Percentiles rank a stretch among this genome's conserved stretches.
phyloP scores from a whole-genome alignment of 371 early-diverging fungal species.

The Paraphysoderma sedebokerense region DNA sequence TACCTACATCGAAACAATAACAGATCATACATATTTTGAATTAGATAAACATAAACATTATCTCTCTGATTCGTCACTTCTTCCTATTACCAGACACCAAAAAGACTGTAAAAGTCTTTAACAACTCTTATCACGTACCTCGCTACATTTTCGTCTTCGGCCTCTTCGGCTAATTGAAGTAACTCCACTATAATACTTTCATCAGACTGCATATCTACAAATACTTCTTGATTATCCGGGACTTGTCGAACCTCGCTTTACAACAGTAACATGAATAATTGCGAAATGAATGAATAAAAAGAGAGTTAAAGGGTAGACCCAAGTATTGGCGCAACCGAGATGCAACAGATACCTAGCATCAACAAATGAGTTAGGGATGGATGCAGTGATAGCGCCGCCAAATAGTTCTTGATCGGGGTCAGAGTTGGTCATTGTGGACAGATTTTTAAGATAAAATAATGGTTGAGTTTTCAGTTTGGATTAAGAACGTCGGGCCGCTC shows the following conservation, averaged over 20 bases:
- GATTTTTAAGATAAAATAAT: no score
- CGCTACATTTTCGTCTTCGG: conserved; percentile 27
- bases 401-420: conserved; percentile 22
- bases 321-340: background rate
- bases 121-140: no score
- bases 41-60: background rate
- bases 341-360: conserved; percentile 37
- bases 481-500: no score
- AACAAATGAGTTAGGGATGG: conserved; percentile 30
- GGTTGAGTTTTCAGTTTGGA: no score
- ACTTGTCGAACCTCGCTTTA: conserved; percentile 55
- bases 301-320: background rate
- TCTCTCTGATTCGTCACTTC: background rate
- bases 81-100: background rate
- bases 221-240: conserved; percentile 85
- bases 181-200: conserved; percentile 72
- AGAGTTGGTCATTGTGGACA: no score
- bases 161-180: conserved; percentile 39
- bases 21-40: background rate
- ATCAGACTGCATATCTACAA: conserved; percentile 46
- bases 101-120: no score
- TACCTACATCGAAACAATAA: conserved; percentile 18
- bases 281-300: conserved; percentile 1
- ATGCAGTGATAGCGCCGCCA: conserved; percentile 48
- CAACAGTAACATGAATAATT: background rate